These are phyloP conservation scores for Phallus indusiatus DNA, from an alignment of 768 basidiomycete genomes.

Conservation along the genomic window DNA sequence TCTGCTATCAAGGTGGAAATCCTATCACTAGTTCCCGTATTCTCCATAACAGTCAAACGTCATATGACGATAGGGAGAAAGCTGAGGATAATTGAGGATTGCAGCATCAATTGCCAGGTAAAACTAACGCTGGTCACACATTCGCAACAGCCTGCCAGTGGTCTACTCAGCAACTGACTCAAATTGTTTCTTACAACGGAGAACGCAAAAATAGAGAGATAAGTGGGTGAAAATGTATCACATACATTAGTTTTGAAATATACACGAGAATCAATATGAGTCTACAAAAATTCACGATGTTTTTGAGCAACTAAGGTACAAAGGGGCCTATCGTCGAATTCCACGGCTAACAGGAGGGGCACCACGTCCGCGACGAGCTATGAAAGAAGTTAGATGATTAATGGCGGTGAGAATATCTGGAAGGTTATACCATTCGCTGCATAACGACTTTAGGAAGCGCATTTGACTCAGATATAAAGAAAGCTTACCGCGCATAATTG, in stretches of 20 bases:
- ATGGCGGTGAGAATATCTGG: neutral
- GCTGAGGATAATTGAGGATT: neutral
- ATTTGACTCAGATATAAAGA: neutral
- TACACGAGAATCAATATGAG: neutral
- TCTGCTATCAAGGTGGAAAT: constrained; percentile 5
- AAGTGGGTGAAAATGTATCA: neutral
- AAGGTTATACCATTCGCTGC: constrained; percentile 63
- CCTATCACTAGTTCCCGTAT: neutral
- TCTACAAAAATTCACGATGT: neutral
- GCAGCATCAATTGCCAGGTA: neutral
- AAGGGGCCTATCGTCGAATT: constrained; percentile 57
- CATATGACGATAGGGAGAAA: neutral
- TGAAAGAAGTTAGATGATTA: constrained; percentile 12
- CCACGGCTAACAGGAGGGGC: constrained; percentile 59
- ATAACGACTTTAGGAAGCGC: constrained; percentile 15
- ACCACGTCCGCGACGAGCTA: constrained; percentile 84
- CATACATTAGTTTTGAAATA: neutral
- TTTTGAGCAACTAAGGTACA: neutral
- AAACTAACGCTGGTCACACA: neutral
- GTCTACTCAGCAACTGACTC: no score
- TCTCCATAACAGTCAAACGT: neutral
- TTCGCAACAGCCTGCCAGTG: no score
- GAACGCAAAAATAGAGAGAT: neutral
- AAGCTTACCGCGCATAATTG: constrained; percentile 88
- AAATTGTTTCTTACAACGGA: neutral